A percentile compares a stretch with the other conserved stretches of the same genome.
phyloP scores from a whole-genome alignment of 192 early-diverging fungal species.

The Chytriomyces confervae region DNA sequence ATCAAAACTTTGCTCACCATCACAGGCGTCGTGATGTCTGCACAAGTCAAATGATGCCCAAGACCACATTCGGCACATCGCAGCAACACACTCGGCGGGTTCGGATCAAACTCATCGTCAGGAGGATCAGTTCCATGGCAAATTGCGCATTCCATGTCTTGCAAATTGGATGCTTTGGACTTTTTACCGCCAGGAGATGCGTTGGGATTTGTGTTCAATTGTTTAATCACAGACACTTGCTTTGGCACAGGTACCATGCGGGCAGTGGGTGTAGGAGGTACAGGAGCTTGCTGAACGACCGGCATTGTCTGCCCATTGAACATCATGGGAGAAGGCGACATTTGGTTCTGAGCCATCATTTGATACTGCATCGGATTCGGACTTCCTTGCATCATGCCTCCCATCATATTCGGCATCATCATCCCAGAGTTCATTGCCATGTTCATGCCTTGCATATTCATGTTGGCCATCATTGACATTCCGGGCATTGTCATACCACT shows the following conservation, averaged over 20 bases:
- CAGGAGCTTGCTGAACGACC: background rate
- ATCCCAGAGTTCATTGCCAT: slow-evolving; percentile 10
- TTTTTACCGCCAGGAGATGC: background rate
- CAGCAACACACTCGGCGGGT: slow-evolving; percentile 19
- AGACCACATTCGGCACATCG: slow-evolving; percentile 22
- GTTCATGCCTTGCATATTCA: background rate
- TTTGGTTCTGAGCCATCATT: slow-evolving; percentile 6
- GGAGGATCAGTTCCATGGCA: slow-evolving; percentile 26
- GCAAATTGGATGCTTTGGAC: slow-evolving; percentile 6
- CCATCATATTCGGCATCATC: slow-evolving; percentile 15
- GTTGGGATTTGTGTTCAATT: background rate
- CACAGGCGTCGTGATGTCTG: slow-evolving; percentile 53
- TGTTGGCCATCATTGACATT: slow-evolving; percentile 18
- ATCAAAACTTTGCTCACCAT: slow-evolving; percentile 49
- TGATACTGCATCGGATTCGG: background rate
- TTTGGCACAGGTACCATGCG: background rate
- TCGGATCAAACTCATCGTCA: slow-evolving; percentile 20
- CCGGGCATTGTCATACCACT: slow-evolving; percentile 10
- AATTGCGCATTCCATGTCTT: slow-evolving; percentile 33
- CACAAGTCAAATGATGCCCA: slow-evolving; percentile 53
- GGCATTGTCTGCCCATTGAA: background rate
- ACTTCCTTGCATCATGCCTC: background rate
- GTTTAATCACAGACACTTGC: background rate
- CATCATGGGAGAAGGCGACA: background rate
- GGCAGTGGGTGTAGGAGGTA: background rate